Conservation (phyloP, 108 stramenopile genomes). For the Bacterosira constricta region DNA sequence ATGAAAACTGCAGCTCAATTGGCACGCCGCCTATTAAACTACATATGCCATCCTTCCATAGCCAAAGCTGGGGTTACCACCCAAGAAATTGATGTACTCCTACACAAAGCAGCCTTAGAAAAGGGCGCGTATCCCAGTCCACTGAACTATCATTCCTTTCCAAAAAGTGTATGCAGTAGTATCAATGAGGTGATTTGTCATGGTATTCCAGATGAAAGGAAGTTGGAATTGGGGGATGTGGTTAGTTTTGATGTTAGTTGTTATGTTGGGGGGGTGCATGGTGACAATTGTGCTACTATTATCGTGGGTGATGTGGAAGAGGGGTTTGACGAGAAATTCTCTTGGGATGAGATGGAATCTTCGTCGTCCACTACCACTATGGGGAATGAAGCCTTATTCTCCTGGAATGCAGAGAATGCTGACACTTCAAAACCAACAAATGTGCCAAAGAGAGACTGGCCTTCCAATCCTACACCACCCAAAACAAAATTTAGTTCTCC, state of each 20-base stretch:
- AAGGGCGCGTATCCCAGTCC: conserved; percentile 93
- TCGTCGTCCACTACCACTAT: not conserved
- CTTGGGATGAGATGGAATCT: conserved; percentile 88
- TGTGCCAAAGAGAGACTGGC: not conserved
- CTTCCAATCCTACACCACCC: not conserved
- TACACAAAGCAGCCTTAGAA: conserved; percentile 79
- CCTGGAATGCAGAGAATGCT: not conserved
- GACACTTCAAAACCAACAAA: not conserved
- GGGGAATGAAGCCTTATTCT: not conserved
- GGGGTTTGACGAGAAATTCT: conserved; percentile 1
- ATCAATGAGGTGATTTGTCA: conserved; percentile 99
- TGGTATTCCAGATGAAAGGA: conserved; percentile 85
- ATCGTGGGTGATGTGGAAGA: conserved; percentile 86
- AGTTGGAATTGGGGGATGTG: conserved; percentile 88
- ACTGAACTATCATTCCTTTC: conserved; percentile 95
- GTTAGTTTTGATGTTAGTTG: conserved; percentile 93
- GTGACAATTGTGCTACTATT: conserved; percentile 96
- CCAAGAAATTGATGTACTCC: conserved; percentile 88
- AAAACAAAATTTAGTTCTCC: conserved; percentile 46
- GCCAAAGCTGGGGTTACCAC: conserved; percentile 85
- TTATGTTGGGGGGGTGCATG: conserved; percentile 88
- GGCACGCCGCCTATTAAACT: conserved; percentile 69
- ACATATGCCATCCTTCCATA: conserved; percentile 49
- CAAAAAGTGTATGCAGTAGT: conserved; percentile 93
- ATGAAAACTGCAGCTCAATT: conserved; percentile 67